A percentile compares a stretch with the other conserved stretches of the same genome.
These are phyloP conservation scores for Dryadomyces quercivorus DNA, from an alignment of 2,329 filamentous ascomycete genomes.

Conservation along the genomic window DNA sequence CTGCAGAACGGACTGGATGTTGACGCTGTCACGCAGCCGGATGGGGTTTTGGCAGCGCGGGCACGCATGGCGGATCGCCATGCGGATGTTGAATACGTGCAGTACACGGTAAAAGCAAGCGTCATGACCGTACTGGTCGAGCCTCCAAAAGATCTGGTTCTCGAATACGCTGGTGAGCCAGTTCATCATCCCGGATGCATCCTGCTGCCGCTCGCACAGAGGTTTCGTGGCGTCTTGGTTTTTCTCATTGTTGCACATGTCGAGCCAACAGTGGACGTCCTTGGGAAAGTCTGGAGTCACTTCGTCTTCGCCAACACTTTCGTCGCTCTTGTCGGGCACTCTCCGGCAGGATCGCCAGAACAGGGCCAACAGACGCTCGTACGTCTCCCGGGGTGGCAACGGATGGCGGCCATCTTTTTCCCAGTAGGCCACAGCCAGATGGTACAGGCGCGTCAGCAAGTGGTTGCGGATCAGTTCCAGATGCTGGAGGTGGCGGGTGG, in stretches of 20 bases:
- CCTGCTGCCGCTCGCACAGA: background rate
- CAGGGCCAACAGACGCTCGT: conserved; percentile 1
- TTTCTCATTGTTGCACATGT: conserved; percentile 1
- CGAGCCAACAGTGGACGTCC: background rate
- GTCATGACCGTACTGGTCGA: background rate
- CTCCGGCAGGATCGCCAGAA: conserved; percentile 9
- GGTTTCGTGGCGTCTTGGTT: background rate
- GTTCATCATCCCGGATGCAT: background rate
- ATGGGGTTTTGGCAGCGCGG: conserved; percentile 2
- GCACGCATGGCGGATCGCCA: conserved; percentile 4
- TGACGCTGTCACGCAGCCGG: background rate
- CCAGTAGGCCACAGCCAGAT: conserved; percentile 10
- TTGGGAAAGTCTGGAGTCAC: background rate
- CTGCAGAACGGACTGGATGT: background rate
- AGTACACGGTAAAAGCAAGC: background rate
- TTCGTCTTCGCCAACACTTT: background rate
- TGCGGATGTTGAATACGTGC: conserved; percentile 4
- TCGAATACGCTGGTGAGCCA: background rate
- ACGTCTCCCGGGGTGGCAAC: background rate
- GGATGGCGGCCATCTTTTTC: conserved; percentile 3
- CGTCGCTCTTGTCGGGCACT: background rate
- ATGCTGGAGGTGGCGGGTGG: background rate
- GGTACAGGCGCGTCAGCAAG: conserved; percentile 9
- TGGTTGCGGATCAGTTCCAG: conserved; percentile 1
- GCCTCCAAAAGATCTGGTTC: conserved; percentile 2